A percentile compares a stretch with the other conserved stretches of the same genome.
phyloP scores from a whole-genome alignment of 495 filamentous ascomycete genomes.

The Parathielavia appendiculata region DNA sequence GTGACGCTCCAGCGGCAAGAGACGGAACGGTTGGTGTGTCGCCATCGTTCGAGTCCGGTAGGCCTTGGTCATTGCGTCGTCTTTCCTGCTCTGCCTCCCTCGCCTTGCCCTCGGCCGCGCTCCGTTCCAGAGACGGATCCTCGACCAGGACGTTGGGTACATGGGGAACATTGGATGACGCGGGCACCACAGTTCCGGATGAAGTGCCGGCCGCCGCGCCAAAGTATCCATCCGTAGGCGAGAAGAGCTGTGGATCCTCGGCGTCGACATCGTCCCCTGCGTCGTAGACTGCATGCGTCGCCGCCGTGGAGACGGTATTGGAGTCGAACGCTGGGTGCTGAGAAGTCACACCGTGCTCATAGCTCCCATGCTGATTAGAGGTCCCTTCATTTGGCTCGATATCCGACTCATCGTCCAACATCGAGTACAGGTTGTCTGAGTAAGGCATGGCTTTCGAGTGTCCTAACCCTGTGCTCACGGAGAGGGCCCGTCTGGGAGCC shows the following conservation, averaged over 20 bases:
- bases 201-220: background rate
- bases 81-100: constrained; percentile 36
- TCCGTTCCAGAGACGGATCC: constrained; percentile 37
- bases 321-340: background rate
- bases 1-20: constrained; percentile 6
- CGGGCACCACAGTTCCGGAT: background rate
- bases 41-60: background rate
- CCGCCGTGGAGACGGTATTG: background rate
- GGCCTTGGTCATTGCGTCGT: constrained; percentile 5
- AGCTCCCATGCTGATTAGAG: background rate
- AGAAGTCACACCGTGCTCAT: background rate
- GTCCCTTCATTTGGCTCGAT: constrained; percentile 17
- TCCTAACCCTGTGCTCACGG: background rate
- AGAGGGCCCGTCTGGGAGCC: background rate
- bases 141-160: constrained; percentile 41
- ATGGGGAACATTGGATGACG: constrained; percentile 35
- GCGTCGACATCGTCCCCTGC: constrained; percentile 13
- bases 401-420: constrained; percentile 36
- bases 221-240: constrained; percentile 44
- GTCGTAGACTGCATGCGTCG: background rate
- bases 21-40: constrained; percentile 7
- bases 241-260: constrained; percentile 31
- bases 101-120: constrained; percentile 37
- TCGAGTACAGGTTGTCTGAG: constrained; percentile 43
- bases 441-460: constrained; percentile 40